Evolutionary conservation across 169 alveolate genomes (phyloP).

Genomic region (Plasmodium sp.): DNA sequence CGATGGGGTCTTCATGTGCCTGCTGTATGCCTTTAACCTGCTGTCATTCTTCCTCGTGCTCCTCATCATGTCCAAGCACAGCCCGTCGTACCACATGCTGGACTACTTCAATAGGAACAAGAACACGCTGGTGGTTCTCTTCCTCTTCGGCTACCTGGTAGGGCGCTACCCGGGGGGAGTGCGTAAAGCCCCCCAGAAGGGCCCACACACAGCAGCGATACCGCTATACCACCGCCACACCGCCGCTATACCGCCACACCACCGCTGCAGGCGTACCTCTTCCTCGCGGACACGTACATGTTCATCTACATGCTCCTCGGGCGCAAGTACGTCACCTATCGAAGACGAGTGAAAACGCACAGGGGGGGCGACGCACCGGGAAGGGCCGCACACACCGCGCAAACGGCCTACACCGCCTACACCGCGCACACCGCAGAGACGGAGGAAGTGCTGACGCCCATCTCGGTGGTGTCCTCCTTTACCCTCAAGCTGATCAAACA

Average conservation of each 20-base stretch:
- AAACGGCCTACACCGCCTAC: background rate
- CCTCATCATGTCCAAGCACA: constrained; percentile 2
- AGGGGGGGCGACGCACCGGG: background rate
- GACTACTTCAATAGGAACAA: constrained; percentile 15
- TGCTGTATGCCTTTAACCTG: constrained; percentile 9
- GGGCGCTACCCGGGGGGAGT: background rate
- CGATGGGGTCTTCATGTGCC: constrained; percentile 45
- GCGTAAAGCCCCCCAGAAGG: too few relatives aligned
- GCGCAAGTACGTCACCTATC: constrained; percentile 28
- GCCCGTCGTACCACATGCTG: constrained; percentile 16
- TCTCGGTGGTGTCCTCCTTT: constrained; percentile 45
- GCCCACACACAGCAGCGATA: too few relatives aligned
- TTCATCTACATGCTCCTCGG: constrained; percentile 63
- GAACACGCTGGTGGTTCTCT: constrained; percentile 19
- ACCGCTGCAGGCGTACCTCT: constrained; percentile 11
- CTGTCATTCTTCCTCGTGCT: constrained; percentile 9
- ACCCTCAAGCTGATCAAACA: constrained; percentile 25
- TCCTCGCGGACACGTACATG: constrained; percentile 36
- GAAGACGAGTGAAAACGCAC: background rate
- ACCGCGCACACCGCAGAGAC: background rate
- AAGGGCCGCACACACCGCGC: background rate
- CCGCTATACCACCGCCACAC: background rate
- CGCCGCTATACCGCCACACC: too few relatives aligned
- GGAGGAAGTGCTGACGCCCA: constrained; percentile 4
- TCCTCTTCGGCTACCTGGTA: constrained; percentile 21